Evolutionary conservation across 768 basidiomycete species (phyloP), one percentile per base, ranked within the genome.

Genomic region (Pleurotus sapidus): DNA sequence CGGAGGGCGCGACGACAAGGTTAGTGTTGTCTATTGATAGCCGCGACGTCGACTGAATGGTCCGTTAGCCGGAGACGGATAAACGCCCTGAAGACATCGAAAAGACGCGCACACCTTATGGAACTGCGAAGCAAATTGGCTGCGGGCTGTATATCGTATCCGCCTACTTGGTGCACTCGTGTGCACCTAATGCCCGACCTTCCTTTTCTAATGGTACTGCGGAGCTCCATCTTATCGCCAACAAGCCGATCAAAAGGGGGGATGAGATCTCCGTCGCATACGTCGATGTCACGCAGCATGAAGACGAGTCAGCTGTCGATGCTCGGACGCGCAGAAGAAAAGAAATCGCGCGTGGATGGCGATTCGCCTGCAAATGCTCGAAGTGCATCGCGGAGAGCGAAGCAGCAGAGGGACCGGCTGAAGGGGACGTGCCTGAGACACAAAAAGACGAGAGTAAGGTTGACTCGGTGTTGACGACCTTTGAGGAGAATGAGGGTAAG

Each of bases 331-430:
- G 88, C 45, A 76, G 91, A 60, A 80, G 92, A 30, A 76, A 78
- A 63, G 89, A 91, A 74, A 79, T 94, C 38, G 89, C 82, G 20
- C 79, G 88, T 43, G 91, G 92, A 34, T 94, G 92, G 92, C 77
- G 80, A 57, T 92, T 93, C 67, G 84, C 88, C 9, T 94, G 92
- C 65, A 69, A 74, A 49, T 94, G 92, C 67, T 70, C 76, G 55
- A 80, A 83, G 45, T 93, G 92, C 66, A 65, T 70, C 38, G 74
- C 72, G 55, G 91, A 93, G 68, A 63, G 61, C 2, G 70, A 71
- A 43, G 70, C 73, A 55, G 68, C 69, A 34, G 68, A 68, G 27
- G 70, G 68, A 6, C 61, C 64, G 17, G n/a, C n/a, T 42, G 60
- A 60, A 20, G 68, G 63, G 5, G 71, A 75, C 27, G 67, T 66